Base-by-base conservation (phyloP, 1,284 basidiomycete species). In the Neotropicomus parvogracilis region DNA sequence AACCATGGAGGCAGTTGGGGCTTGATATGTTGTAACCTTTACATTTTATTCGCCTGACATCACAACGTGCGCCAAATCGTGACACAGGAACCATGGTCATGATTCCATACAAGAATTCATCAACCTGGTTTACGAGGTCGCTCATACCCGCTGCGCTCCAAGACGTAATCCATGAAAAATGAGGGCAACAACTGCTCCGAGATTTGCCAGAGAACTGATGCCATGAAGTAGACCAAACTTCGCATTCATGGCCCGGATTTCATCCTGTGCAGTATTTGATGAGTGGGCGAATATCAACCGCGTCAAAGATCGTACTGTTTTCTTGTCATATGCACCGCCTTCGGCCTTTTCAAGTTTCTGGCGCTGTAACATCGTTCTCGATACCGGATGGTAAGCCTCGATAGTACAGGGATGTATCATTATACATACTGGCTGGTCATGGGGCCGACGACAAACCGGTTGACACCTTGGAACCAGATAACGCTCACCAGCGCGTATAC, bases 141-240 rank as follows among this genome's bases (percentile, higher is more conserved):
- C 24, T 24, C 24, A 24, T 24, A 5, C 24, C 26, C 78, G 38
- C 80, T 42, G 66, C 62, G 54, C 72, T 78, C 77, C 85, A 39
- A 86, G 75, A 77, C 78, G 89, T 35, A 91, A 67, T 32, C 88
- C 88, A 58, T 91, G 86, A 66, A 85, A 83, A 28, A 68, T 71
- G 44, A 90, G 68, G 5, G 80, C 75, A 51, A 89, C 61, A 55
- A 87, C 69, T 14, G 82, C 74, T 29, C 68, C 60, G 34, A 87
- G 67, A 67, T 90, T 90, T 44, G 80, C 74, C 14, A 87, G 69
- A 8, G 80, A 83, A 59, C 81, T 81, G 56, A 85, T 63, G 8
- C 84, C 84, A 63, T 91, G 88, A 47, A 87, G 68, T 52, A 24
- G 24, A 24, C 24, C 24, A 24, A 24, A 24, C 24, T 8, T 24